These are phyloP conservation scores for Aureobasidium zeae DNA, from an alignment of 2,329 filamentous ascomycete species.

Conservation along the genomic window DNA sequence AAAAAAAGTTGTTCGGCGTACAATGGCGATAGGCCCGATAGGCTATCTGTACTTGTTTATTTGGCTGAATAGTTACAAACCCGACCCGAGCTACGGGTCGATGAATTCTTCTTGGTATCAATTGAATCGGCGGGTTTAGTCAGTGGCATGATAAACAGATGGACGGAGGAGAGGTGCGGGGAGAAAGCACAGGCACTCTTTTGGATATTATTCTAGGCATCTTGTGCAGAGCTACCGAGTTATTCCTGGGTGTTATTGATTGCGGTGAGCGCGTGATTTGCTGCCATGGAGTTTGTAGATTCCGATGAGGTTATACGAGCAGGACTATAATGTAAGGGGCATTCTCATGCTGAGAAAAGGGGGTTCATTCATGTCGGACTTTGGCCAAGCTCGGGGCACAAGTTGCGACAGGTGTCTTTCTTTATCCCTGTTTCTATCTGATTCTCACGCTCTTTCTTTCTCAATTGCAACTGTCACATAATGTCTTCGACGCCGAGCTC, in stretches of 20 bases:
- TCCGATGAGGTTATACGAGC: too few relatives aligned
- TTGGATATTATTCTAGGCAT: too few relatives aligned
- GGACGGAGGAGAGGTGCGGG: background rate
- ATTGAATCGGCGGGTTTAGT: conserved; percentile 5
- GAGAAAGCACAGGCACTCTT: conserved; percentile 5
- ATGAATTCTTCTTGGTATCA: too few relatives aligned
- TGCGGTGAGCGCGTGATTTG: too few relatives aligned
- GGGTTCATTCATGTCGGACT: background rate
- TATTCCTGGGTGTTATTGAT: too few relatives aligned
- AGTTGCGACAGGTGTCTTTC: conserved; percentile 7
- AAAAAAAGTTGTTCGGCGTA: background rate
- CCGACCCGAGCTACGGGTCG: too few relatives aligned
- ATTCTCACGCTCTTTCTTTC: background rate
- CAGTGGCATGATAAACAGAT: conserved; percentile 10
- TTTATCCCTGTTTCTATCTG: background rate
- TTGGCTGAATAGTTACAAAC: too few relatives aligned
- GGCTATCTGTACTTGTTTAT: too few relatives aligned
- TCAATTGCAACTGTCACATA: too few relatives aligned
- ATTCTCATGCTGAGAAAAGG: background rate
- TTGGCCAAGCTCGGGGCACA: conserved; percentile 2
- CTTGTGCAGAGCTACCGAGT: too few relatives aligned
- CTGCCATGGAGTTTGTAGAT: too few relatives aligned
- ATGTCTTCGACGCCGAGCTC: conserved; percentile 13
- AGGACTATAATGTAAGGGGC: too few relatives aligned
- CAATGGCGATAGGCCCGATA: background rate